These are phyloP conservation scores for Yamadazyma philogaea DNA, from an alignment of 805 yeast species.

Conservation along the genomic window DNA sequence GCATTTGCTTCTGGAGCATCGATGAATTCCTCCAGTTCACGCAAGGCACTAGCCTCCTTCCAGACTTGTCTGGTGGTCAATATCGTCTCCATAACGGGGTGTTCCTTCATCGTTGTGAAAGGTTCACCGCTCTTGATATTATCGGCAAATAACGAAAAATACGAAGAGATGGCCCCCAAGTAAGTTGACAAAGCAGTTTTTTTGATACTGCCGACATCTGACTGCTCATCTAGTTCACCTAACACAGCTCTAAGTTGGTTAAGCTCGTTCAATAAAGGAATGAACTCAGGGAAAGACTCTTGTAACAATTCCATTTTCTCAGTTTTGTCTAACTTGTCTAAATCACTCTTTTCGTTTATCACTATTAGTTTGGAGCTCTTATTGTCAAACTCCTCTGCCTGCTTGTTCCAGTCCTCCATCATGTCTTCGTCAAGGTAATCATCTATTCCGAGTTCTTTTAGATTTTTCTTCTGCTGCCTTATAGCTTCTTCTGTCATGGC, in stretches of 20 bases:
- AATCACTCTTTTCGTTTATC: slow-evolving; percentile 33
- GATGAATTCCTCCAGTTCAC: slow-evolving; percentile 15
- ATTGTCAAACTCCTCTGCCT: slow-evolving; percentile 45
- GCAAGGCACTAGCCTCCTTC: slow-evolving; percentile 72
- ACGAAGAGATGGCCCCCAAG: slow-evolving; percentile 72
- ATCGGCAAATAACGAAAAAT: slow-evolving; percentile 70
- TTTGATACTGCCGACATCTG: slow-evolving; percentile 48
- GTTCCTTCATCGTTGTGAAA: slow-evolving; percentile 68
- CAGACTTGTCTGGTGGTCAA: slow-evolving; percentile 81
- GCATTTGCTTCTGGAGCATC: slow-evolving; percentile 6
- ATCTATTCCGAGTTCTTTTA: slow-evolving; percentile 69
- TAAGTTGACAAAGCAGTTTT: slow-evolving; percentile 73
- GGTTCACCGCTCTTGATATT: slow-evolving; percentile 52
- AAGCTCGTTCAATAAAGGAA: slow-evolving; percentile 70
- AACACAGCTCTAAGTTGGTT: slow-evolving; percentile 20
- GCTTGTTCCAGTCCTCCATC: slow-evolving; percentile 74
- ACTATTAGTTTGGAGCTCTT: slow-evolving; percentile 21
- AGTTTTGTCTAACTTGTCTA: slow-evolving; percentile 43
- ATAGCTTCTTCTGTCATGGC: slow-evolving; percentile 85
- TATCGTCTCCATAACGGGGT: slow-evolving; percentile 84
- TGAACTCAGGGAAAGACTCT: slow-evolving; percentile 76
- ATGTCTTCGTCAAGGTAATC: slow-evolving; percentile 65
- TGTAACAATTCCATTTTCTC: slow-evolving; percentile 54
- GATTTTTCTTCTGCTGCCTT: slow-evolving; percentile 71
- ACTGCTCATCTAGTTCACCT: slow-evolving; percentile 17